These are phyloP conservation scores for Apiospora phragmitis DNA, from an alignment of 2,329 filamentous ascomycete species.

Conservation along the genomic window DNA sequence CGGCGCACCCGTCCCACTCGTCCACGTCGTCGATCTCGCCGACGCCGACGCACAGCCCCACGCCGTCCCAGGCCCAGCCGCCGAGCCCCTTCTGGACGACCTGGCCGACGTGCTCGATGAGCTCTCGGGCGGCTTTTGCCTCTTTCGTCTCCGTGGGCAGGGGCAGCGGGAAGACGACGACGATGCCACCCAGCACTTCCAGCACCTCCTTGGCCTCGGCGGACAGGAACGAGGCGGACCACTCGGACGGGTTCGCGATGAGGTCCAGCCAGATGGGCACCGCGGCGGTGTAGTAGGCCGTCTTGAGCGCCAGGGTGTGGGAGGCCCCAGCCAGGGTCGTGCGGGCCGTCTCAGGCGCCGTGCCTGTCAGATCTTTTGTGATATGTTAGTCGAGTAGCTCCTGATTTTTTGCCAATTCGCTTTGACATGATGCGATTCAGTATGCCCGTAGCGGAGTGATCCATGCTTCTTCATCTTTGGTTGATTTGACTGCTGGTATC, in stretches of 20 bases:
- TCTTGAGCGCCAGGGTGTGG: slow-evolving; percentile 56
- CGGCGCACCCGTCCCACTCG: slow-evolving; percentile 62
- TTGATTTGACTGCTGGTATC: background rate
- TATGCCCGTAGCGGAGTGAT: background rate
- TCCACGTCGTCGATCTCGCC: slow-evolving; percentile 47
- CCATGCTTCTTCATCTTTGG: background rate
- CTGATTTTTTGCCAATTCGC: no score
- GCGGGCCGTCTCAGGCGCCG: slow-evolving; percentile 38
- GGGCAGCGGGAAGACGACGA: slow-evolving; percentile 53
- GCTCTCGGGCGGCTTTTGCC: slow-evolving; percentile 31
- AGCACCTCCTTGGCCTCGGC: slow-evolving; percentile 65
- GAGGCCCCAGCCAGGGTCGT: slow-evolving; percentile 58
- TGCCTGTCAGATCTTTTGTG: slow-evolving; percentile 53
- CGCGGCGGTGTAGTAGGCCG: slow-evolving; percentile 60
- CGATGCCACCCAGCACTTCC: slow-evolving; percentile 58
- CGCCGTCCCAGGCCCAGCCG: slow-evolving; percentile 65
- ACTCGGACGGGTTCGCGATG: slow-evolving; percentile 50
- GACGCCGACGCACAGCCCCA: slow-evolving; percentile 60
- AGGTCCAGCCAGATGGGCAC: slow-evolving; percentile 70
- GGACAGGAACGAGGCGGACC: slow-evolving; percentile 60
- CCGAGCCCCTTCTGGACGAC: slow-evolving; percentile 59
- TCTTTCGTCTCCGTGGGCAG: slow-evolving; percentile 20
- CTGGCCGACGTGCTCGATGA: slow-evolving; percentile 54
- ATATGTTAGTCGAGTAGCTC: background rate
- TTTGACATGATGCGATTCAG: no score